These are phyloP conservation scores for Tricholoma sp. DNA, from an alignment of 768 basidiomycete species.

Conservation along the genomic window DNA sequence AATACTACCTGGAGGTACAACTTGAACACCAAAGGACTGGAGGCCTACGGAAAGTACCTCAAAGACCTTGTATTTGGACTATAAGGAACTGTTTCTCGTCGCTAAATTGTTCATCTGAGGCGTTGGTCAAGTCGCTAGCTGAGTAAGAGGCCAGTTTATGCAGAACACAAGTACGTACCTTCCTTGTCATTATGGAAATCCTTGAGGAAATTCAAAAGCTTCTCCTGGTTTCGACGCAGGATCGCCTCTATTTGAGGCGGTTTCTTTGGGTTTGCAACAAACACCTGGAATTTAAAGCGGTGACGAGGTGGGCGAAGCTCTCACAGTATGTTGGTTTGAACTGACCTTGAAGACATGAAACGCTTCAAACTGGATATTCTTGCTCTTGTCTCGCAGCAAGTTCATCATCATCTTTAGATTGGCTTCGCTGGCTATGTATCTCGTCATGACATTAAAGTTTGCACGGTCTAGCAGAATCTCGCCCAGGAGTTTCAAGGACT, in stretches of 20 bases:
- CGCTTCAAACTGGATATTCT: slow-evolving; percentile 99
- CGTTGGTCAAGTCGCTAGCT: not conserved
- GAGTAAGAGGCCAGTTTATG: not conserved
- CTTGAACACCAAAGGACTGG: not conserved
- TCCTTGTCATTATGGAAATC: slow-evolving; percentile 98
- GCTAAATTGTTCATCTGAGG: slow-evolving; percentile 88
- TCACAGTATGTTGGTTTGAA: slow-evolving; percentile 1
- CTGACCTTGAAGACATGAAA: slow-evolving; percentile 98
- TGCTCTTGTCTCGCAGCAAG: slow-evolving; percentile 93
- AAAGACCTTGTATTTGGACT: slow-evolving; percentile 82
- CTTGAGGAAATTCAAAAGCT: slow-evolving; percentile 83
- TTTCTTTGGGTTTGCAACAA: slow-evolving; percentile 99
- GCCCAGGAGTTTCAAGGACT: slow-evolving; percentile 95
- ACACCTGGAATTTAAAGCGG: slow-evolving; percentile 53
- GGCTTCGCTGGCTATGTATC: slow-evolving; percentile 90
- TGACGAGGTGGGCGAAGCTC: slow-evolving; percentile 5
- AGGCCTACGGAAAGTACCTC: slow-evolving; percentile 11
- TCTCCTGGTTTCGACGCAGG: slow-evolving; percentile 90
- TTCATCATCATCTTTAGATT: slow-evolving; percentile 99
- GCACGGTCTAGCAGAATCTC: slow-evolving; percentile 97
- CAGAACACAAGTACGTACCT: slow-evolving; percentile 40
- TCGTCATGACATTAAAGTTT: slow-evolving; percentile 98
- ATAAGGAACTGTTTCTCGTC: slow-evolving; percentile 98
- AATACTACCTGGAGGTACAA: not conserved
- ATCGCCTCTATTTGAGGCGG: slow-evolving; percentile 92